Percentiles rank a stretch among this genome's conserved stretches.
Evolutionary conservation across 306 rosid genomes (phyloP).

Genomic region (Pueraria montana): DNA sequence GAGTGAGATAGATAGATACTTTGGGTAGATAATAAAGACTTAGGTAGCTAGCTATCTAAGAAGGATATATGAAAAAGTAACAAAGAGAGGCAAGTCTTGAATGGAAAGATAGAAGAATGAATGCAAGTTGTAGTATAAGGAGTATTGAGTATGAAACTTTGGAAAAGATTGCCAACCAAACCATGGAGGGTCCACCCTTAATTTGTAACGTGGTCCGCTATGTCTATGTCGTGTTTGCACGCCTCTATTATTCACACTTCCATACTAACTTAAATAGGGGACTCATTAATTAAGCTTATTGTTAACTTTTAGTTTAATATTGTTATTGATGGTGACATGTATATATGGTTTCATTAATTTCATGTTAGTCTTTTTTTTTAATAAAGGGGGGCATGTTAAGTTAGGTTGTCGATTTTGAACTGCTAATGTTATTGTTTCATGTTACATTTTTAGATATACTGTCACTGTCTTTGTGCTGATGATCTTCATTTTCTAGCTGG

Average conservation of each 20-base stretch:
- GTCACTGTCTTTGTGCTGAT: conserved; percentile 27
- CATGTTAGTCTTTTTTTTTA: conserved; percentile 10
- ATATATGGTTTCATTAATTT: conserved; percentile 15
- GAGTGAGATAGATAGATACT: not conserved
- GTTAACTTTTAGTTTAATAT: conserved; percentile 36
- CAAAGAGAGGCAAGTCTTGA: conserved; percentile 32
- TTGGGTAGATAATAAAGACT: not conserved
- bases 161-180: conserved; percentile 63
- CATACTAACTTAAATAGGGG: conserved; percentile 33
- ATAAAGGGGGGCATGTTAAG: conserved; percentile 12
- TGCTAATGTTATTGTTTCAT: not conserved
- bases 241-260: conserved; percentile 58
- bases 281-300: not conserved
- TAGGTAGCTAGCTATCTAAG: not conserved
- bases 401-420: conserved; percentile 34
- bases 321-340: conserved; percentile 36
- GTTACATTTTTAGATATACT: conserved; percentile 43
- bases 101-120: conserved; percentile 44
- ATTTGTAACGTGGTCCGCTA: conserved; percentile 74
- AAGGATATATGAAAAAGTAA: conserved; percentile 27
- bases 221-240: conserved; percentile 94
- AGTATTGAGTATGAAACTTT: conserved; percentile 34
- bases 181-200: conserved; percentile 53
- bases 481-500: conserved; percentile 12
- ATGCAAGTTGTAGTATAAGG: conserved; percentile 17